Evolutionary conservation across 495 filamentous ascomycete species (phyloP), one percentile per base, ranked within the genome.

Genomic region (Podospora comata): DNA sequence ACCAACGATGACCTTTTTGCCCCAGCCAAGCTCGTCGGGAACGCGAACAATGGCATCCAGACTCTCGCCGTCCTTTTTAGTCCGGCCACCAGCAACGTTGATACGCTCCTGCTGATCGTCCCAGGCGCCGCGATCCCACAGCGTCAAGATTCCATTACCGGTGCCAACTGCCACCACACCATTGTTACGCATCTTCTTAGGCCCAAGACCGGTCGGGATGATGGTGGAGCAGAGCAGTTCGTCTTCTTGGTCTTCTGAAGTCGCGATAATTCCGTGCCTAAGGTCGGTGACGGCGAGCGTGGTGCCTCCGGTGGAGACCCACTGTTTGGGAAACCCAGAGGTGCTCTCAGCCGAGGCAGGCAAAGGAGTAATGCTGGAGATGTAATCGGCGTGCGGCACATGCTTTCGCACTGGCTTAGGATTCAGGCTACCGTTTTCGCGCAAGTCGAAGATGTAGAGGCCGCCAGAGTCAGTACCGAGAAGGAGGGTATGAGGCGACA

Each of bases 101-200:
- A 98, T 88, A 4, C 92, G 86, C 76, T 96, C 92, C 69, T 95
- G 91, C 76, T 96, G 92, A 78, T 97, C 94, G 72, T 96, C 93
- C 94, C 95, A 98, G 1, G 88, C 85, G 1, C 94, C 95, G 70
- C 87, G 90, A 73, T 98, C 93, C 95, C 95, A 99, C 2, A 97
- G 81, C 11, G 94, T 96, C 69, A 97, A 72, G 5, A 96, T 86
- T 18, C 95, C 95, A 9, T 84, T 87, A 13, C 88, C 87, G 16
- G 89, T 91, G 34, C 95, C 95, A 2, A 96, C 88, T 1, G 93
- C 77, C 1, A 96, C 81, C 72, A 96, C 92, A 2, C 90, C 91
- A 27, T 88, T 87, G 64, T 89, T 88, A 20, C 86, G 82, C 53
- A 87, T 85, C 2, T 86, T 80, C 73, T 81, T 85, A 15, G 83